Base-by-base conservation (phyloP, 228 moss, liverwort and hornwort genomes). In the Sphagnum magellanicum region DNA sequence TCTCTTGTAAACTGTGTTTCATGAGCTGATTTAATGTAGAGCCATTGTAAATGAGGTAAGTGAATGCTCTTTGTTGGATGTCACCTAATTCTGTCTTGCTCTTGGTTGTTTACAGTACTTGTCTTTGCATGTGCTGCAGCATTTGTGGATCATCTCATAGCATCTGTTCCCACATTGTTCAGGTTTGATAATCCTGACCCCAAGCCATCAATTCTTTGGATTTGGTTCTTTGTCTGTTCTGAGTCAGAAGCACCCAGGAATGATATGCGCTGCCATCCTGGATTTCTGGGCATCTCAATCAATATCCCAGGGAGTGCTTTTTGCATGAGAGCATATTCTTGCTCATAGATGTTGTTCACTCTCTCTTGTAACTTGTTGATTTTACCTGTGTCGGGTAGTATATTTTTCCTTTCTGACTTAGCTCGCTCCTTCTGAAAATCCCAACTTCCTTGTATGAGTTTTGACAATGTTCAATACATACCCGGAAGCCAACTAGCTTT, bases 311-410 rank as follows among this genome's bases (percentile, higher is more conserved):
- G 71, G 6, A 71, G 53, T 50, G 71, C 71, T 11, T 4, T 52
- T 57, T 71, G 64, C 53, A 71, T 48, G 63, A 71, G 61, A 55
- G 48, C 53, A 17, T 16, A n/a, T 48, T 71, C 71, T 2, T 48
- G 52, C 63, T 71, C 64, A 49, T 71, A 71, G 17, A 71, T 64
- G 53, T 47, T 6, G 32, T 71, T 64, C 4, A 71, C 12, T 6
- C 57, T 53, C 53, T 71, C 71, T n/a, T 64, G 71, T 63, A 71
- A 64, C 13, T 48, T 53, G 63, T 64, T 63, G 5, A 71, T 46
- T 53, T 63, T 53, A 9, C 71, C 64, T 47, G 63, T 64, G 57
- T 71, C 71, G 4, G 71, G 64, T 46, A 71, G 52, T 63, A 5
- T 46, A 32, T 32, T 32, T 32, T 32, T 32, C 32, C 32, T 32